A percentile compares a stretch with the other conserved stretches of the same genome.
These are phyloP conservation scores for Pouteria glomerata DNA, from an alignment of 148 eudicot species.

Conservation along the genomic window DNA sequence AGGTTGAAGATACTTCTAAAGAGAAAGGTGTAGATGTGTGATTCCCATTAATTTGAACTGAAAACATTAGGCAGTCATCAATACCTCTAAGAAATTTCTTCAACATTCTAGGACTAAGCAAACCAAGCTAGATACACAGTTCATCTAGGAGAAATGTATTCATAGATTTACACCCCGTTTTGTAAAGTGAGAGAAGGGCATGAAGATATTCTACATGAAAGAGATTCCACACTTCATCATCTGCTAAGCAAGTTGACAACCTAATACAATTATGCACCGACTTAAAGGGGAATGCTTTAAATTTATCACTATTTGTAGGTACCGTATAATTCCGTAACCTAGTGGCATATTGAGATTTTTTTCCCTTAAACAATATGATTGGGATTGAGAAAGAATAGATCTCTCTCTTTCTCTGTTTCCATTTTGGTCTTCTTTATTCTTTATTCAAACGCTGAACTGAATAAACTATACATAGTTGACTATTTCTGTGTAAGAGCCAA, in stretches of 20 bases:
- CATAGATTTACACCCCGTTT: not conserved
- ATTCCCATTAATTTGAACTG: too few relatives aligned
- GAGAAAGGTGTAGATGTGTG: too few relatives aligned
- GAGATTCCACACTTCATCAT: not conserved
- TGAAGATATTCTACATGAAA: not conserved
- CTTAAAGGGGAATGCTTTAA: not conserved
- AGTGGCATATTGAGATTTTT: too few relatives aligned
- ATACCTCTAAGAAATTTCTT: too few relatives aligned
- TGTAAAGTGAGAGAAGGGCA: not conserved
- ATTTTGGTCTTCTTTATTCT: not conserved
- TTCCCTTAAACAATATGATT: not conserved
- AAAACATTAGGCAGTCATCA: too few relatives aligned
- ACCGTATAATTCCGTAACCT: not conserved
- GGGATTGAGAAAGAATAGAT: not conserved
- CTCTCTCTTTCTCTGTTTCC: not conserved
- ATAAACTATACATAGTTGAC: not conserved
- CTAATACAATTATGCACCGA: not conserved
- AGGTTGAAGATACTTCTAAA: too few relatives aligned
- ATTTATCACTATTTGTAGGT: not conserved
- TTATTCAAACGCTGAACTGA: not conserved
- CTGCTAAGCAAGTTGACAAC: not conserved
- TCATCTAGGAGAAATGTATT: not conserved
- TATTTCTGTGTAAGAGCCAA: not conserved
- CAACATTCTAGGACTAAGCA: not conserved
- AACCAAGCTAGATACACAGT: not conserved